Percentiles rank a stretch among this genome's conserved stretches.
Evolutionary conservation across 441 rosid species (phyloP).

Genomic region (Euphorbia celastroides): DNA sequence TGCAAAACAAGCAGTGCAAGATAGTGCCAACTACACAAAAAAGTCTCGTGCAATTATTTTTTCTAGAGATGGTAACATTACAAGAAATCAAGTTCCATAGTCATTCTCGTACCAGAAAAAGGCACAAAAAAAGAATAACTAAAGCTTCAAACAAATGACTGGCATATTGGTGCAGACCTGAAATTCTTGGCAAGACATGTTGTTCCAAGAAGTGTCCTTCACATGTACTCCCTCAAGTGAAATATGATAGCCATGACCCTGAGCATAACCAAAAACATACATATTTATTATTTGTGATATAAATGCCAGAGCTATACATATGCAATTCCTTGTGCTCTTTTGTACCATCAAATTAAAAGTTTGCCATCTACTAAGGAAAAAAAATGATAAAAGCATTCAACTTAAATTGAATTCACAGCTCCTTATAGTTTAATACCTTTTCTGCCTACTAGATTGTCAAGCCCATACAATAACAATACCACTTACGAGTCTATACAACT

Average conservation of each 20-base stretch:
- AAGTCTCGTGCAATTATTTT: too few species aligned
- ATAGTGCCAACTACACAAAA: background rate
- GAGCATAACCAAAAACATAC: constrained; percentile 15
- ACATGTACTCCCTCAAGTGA: constrained; percentile 48
- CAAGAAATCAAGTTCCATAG: constrained; percentile 1
- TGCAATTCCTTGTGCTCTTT: background rate
- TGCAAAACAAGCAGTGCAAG: background rate
- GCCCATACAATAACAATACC: too few species aligned
- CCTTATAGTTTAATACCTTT: background rate
- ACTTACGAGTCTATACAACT: background rate
- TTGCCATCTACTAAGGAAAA: background rate
- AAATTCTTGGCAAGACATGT: constrained; percentile 67
- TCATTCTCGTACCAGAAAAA: background rate
- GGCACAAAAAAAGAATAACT: background rate
- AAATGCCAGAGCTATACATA: background rate
- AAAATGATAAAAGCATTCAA: background rate
- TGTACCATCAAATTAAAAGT: background rate
- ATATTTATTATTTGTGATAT: constrained; percentile 8
- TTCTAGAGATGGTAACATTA: background rate
- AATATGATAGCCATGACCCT: constrained; percentile 76
- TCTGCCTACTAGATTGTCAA: too few species aligned
- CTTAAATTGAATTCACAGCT: background rate
- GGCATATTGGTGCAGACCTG: constrained; percentile 39
- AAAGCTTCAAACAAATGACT: background rate
- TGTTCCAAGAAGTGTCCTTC: constrained; percentile 56